Evolutionary conservation across 2,329 filamentous ascomycete species (phyloP), one percentile per base, ranked within the genome.

Genomic region (Thelonectria discophora): DNA sequence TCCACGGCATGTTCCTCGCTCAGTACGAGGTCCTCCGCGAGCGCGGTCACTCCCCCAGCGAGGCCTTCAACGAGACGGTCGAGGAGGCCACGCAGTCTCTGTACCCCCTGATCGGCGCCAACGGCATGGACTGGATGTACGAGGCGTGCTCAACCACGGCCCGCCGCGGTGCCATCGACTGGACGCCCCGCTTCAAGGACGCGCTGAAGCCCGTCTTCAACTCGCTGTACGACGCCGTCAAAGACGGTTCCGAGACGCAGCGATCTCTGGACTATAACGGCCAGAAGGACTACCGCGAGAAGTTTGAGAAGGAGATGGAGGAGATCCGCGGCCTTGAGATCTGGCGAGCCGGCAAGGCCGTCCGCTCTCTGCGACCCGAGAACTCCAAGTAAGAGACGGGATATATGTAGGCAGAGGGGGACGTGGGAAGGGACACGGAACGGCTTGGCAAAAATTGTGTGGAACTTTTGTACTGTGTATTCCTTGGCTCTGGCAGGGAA

Each of bases 41-140:
- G 90, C 91, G 92, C 73, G 95, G 95, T 82, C 95, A 99, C 90
- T 91, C 87, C 82, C 95, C 95, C 79, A 94, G 91, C 74, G 95
- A 99, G 86, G 95, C 95, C 72, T 99, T 99, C 91, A 99, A 99
- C 89, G 95, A 99, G 93, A 99, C 95, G 72, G 95, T 99, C 72
- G 95, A 99, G 88, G 95, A 99, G 88, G 95, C 95, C 70, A 99
- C 95, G 55, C 95, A 99, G 88, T 93, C 88, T 71, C 86, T 99
- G 77, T 99, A 99, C 88, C 95, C 95, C 69, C 87, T 99, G 77
- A 99, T 99, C 77, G 95, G 94, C 77, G 88, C 88, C 82, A 91
- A 98, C 84, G 95, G 95, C 77, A 98, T 99, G 95, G 95, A 99
- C 87, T 99, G 96, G 93, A 99, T 99, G 95, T 99, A 96, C 86